Conservation (phyloP, 805 yeast genomes). For the Candida nanaspora region DNA sequence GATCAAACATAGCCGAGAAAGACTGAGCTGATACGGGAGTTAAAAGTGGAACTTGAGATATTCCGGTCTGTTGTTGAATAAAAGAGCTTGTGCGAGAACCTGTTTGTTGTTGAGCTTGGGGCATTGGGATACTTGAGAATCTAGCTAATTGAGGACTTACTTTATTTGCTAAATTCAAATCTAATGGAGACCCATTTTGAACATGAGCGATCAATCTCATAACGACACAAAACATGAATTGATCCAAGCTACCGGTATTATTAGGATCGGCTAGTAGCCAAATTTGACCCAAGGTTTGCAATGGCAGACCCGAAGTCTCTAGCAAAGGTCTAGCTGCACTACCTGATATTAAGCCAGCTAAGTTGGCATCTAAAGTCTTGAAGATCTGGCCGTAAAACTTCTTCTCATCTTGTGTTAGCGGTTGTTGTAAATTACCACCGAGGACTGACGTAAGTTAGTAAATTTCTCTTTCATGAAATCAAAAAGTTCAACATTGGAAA, state of each 20-base stretch:
- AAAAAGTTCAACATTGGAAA: background rate
- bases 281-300: slow-evolving; percentile 74
- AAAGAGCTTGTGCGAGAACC: slow-evolving; percentile 24
- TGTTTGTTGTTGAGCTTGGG: slow-evolving; percentile 31
- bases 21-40: slow-evolving; percentile 51
- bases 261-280: slow-evolving; percentile 94
- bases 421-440: slow-evolving; percentile 18
- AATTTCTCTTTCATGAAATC: no score
- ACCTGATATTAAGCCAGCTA: slow-evolving; percentile 80
- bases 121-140: slow-evolving; percentile 33
- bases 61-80: slow-evolving; percentile 7
- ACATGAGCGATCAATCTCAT: slow-evolving; percentile 85
- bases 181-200: slow-evolving; percentile 62
- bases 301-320: slow-evolving; percentile 79
- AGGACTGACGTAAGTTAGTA: no score
- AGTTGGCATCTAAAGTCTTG: slow-evolving; percentile 70
- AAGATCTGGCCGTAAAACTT: slow-evolving; percentile 68
- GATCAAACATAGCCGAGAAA: slow-evolving; percentile 67
- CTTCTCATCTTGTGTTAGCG: slow-evolving; percentile 70
- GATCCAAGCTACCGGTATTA: slow-evolving; percentile 78
- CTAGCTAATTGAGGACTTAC: slow-evolving; percentile 58
- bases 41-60: slow-evolving; percentile 43
- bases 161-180: slow-evolving; percentile 44
- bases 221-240: slow-evolving; percentile 75
- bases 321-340: slow-evolving; percentile 76